Conservation (phyloP, 2,329 filamentous ascomycete species). For the Fusarium sp. region DNA sequence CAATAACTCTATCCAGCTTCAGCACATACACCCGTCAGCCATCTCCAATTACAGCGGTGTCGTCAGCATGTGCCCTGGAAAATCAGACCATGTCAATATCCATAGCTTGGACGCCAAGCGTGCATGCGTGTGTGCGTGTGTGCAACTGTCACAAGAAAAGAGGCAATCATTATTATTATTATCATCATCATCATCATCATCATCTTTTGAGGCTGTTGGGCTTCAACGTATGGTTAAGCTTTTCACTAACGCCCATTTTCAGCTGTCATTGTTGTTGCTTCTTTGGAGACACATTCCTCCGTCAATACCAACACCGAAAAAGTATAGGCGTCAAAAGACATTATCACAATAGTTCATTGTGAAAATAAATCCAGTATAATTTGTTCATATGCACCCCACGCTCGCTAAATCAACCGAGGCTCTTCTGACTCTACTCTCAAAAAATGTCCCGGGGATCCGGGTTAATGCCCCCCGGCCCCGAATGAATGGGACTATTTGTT, state of each 20-base stretch:
- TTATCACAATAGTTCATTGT: background rate
- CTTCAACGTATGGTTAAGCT: constrained; percentile 10
- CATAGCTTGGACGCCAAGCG: constrained; percentile 38
- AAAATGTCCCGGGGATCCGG: constrained; percentile 9
- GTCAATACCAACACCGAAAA: background rate
- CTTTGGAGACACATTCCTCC: background rate
- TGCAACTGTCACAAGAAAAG: constrained; percentile 15
- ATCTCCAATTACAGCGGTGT: constrained; percentile 26
- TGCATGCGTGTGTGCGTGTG: too few species aligned
- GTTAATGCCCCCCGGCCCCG: constrained; percentile 13
- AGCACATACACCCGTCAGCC: background rate
- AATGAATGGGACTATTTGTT: constrained; percentile 18
- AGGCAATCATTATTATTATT: background rate
- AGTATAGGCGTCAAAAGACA: background rate
- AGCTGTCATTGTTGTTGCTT: background rate
- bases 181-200: background rate
- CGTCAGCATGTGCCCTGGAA: constrained; percentile 35
- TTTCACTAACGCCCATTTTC: background rate
- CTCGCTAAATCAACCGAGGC: background rate
- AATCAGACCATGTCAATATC: constrained; percentile 41
- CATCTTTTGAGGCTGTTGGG: constrained; percentile 10
- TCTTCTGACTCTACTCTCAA: background rate
- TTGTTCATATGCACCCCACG: background rate
- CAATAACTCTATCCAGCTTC: background rate
- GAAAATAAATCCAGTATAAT: background rate